phyloP scores from a whole-genome alignment of 176 grass and related monocot species.

The Oryza meyeriana region DNA sequence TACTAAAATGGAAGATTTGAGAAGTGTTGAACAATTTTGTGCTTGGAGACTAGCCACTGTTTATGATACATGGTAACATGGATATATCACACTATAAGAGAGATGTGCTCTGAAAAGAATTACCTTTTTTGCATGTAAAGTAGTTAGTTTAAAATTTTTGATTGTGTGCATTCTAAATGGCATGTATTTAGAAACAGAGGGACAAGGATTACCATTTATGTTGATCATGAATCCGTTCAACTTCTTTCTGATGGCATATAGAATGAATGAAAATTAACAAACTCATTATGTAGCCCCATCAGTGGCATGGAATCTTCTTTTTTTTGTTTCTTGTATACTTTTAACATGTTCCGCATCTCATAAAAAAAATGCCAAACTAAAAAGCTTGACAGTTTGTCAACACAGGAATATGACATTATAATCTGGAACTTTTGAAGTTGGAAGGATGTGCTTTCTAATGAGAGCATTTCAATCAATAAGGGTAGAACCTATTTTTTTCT shows the following conservation, averaged over 20 bases:
- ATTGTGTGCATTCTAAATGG: not conserved
- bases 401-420: not conserved
- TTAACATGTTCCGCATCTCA: not conserved
- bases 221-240: not conserved
- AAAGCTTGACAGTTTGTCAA: not conserved
- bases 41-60: not conserved
- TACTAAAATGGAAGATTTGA: not conserved
- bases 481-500: not conserved
- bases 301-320: not conserved
- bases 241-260: conserved; percentile 5
- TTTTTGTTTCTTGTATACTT: not conserved
- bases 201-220: not conserved
- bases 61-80: not conserved
- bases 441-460: not conserved
- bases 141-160: not conserved
- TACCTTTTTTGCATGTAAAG: not conserved
- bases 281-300: not conserved
- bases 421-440: not conserved
- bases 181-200: not conserved
- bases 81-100: not conserved
- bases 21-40: not conserved
- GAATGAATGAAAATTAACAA: not conserved
- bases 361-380: not conserved
- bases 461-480: not conserved
- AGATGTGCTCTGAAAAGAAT: conserved; percentile 1